A percentile compares a stretch with the other conserved stretches of the same genome.
These are phyloP conservation scores for Podospora appendiculata DNA, from an alignment of 495 filamentous ascomycete genomes.

Conservation along the genomic window DNA sequence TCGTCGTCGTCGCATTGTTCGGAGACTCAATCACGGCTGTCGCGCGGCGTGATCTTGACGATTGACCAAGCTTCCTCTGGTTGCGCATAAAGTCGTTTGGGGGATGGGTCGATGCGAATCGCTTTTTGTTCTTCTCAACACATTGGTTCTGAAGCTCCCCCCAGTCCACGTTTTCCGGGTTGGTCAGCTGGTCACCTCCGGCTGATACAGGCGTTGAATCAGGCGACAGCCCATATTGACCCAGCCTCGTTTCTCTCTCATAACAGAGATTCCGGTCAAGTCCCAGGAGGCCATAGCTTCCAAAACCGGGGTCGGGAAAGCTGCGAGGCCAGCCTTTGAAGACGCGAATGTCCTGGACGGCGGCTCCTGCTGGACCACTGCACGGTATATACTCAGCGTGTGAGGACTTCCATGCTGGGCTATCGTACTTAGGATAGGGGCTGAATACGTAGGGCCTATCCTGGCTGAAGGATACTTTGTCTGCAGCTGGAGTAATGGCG, in stretches of 20 bases:
- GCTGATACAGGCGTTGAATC: conserved; percentile 34
- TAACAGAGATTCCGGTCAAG: conserved; percentile 82
- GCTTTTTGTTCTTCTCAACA: conserved; percentile 49
- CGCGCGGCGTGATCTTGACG: no score
- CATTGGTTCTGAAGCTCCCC: conserved; percentile 60
- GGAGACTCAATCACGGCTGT: no score
- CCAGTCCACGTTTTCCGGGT: conserved; percentile 68
- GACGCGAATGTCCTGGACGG: conserved; percentile 29
- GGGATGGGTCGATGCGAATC: conserved; percentile 29
- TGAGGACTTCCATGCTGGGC: conserved; percentile 18
- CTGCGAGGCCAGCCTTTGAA: conserved; percentile 56
- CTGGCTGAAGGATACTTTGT: conserved; percentile 18
- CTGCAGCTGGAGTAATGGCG: conserved; percentile 15
- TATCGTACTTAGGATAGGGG: conserved; percentile 43
- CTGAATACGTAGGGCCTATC: conserved; percentile 33
- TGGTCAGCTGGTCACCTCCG: conserved; percentile 30
- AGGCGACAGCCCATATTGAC: conserved; percentile 66
- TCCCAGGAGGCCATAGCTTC: conserved; percentile 64
- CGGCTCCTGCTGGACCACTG: conserved; percentile 23
- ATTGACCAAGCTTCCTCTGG: no score
- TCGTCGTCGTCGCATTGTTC: conserved; percentile 6
- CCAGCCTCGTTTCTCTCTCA: conserved; percentile 78
- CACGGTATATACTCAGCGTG: conserved; percentile 29
- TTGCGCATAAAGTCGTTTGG: no score
- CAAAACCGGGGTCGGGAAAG: conserved; percentile 72